Conservation (phyloP, 2,329 filamentous ascomycete genomes). For the Apiospora rasikravindrae region DNA sequence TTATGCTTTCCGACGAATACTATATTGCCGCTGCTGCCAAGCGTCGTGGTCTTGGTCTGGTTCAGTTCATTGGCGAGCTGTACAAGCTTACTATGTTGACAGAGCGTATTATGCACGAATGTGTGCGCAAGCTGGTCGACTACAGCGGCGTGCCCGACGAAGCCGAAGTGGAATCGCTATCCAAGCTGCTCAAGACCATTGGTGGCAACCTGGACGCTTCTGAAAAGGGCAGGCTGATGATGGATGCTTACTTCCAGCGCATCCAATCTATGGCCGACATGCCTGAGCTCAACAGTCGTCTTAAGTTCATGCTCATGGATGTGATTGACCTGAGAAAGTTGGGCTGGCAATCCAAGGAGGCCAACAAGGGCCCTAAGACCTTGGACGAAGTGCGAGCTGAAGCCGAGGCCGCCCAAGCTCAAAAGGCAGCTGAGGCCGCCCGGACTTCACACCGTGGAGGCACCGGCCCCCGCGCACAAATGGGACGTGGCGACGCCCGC, state of each 20-base stretch:
- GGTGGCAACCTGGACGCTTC: constrained; percentile 83
- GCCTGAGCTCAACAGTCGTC: constrained; percentile 81
- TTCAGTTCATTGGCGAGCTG: constrained; percentile 98
- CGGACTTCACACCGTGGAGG: constrained; percentile 68
- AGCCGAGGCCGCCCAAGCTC: constrained; percentile 76
- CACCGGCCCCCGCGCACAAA: constrained; percentile 69
- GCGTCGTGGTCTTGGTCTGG: constrained; percentile 93
- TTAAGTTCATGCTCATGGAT: constrained; percentile 97
- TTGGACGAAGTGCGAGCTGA: constrained; percentile 89
- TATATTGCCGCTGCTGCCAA: constrained; percentile 93
- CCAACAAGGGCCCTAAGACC: constrained; percentile 95
- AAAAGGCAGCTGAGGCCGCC: constrained; percentile 78
- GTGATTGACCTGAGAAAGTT: constrained; percentile 80
- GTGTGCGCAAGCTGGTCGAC: constrained; percentile 95
- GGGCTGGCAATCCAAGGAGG: constrained; percentile 86
- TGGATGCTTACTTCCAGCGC: constrained; percentile 92
- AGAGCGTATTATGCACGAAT: constrained; percentile 99
- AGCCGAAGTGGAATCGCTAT: constrained; percentile 93
- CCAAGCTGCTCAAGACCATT: constrained; percentile 89
- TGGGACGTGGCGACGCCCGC: constrained; percentile 86
- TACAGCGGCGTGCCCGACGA: constrained; percentile 93
- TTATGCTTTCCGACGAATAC: constrained; percentile 93
- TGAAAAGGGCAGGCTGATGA: constrained; percentile 83
- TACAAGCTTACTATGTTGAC: constrained; percentile 99
- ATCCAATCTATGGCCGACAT: constrained; percentile 83